Conservation (phyloP, 2,329 filamentous ascomycete genomes). For the Fusarium nelsonii region DNA sequence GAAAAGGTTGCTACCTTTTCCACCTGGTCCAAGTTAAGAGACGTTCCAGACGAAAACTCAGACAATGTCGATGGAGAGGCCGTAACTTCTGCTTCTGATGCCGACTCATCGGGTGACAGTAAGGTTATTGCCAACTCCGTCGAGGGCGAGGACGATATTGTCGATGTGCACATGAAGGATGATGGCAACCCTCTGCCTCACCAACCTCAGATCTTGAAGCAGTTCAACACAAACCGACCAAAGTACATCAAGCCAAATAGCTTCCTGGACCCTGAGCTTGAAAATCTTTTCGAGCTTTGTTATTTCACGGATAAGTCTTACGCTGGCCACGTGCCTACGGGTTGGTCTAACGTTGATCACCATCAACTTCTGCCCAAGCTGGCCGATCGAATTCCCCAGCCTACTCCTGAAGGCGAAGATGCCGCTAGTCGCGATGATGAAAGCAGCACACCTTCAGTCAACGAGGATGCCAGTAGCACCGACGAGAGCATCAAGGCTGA, state of each 20-base stretch:
- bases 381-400: slow-evolving; percentile 60
- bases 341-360: slow-evolving; percentile 74
- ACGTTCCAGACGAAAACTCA: slow-evolving; percentile 61
- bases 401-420: slow-evolving; percentile 59
- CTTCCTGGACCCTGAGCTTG: slow-evolving; percentile 73
- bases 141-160: slow-evolving; percentile 89
- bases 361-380: slow-evolving; percentile 68
- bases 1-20: slow-evolving; percentile 82
- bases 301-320: slow-evolving; percentile 66
- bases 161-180: slow-evolving; percentile 89
- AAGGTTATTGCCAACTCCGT: slow-evolving; percentile 83
- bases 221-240: slow-evolving; percentile 64
- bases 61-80: slow-evolving; percentile 75
- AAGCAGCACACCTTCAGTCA: slow-evolving; percentile 61
- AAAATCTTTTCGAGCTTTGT: slow-evolving; percentile 81
- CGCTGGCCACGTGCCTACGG: slow-evolving; percentile 74
- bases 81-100: slow-evolving; percentile 72
- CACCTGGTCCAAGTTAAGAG: slow-evolving; percentile 72
- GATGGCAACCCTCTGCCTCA: slow-evolving; percentile 53
- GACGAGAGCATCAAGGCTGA: slow-evolving; percentile 59
- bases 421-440: slow-evolving; percentile 62
- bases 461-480: slow-evolving; percentile 66
- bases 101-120: slow-evolving; percentile 74
- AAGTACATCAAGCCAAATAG: slow-evolving; percentile 65
- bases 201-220: slow-evolving; percentile 54